Percentiles rank a stretch among this genome's conserved stretches.
Conservation (phyloP, 192 early-diverging fungal species). For the Coemansia sp. region DNA sequence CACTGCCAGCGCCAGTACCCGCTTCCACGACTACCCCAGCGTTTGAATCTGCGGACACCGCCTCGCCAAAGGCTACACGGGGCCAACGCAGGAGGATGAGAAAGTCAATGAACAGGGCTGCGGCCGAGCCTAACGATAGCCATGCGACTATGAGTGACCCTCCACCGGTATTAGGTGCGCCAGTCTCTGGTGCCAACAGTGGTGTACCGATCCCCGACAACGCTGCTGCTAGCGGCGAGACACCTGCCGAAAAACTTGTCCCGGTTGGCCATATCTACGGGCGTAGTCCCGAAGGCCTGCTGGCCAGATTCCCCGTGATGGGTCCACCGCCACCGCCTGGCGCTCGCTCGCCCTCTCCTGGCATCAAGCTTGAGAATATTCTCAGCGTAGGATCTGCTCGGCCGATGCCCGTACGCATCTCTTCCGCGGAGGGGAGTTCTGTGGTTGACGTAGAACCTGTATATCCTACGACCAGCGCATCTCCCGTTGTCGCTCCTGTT, state of each 20-base stretch:
- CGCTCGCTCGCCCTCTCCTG: slow-evolving; percentile 5
- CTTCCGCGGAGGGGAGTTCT: not conserved
- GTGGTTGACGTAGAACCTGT: not conserved
- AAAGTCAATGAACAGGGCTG: not conserved
- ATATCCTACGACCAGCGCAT: not conserved
- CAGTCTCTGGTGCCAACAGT: not conserved
- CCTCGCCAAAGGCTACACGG: not conserved
- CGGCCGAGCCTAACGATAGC: not conserved
- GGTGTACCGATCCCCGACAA: not conserved
- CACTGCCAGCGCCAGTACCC: not conserved
- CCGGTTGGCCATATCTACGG: not conserved
- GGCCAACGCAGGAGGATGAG: slow-evolving; percentile 9
- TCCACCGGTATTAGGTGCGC: not conserved
- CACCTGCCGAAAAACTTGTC: not conserved
- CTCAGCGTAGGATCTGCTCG: not conserved
- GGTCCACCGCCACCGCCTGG: not conserved
- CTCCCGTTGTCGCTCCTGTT: not conserved
- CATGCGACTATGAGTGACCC: not conserved
- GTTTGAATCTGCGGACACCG: not conserved
- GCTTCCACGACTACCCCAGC: not conserved
- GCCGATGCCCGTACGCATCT: not conserved
- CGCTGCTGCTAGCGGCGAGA: not conserved
- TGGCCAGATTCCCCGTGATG: not conserved
- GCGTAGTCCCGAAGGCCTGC: not conserved
- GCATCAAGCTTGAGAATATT: not conserved